Base-by-base conservation (phyloP, 148 eudicot species). In the Diospyros lotus region DNA sequence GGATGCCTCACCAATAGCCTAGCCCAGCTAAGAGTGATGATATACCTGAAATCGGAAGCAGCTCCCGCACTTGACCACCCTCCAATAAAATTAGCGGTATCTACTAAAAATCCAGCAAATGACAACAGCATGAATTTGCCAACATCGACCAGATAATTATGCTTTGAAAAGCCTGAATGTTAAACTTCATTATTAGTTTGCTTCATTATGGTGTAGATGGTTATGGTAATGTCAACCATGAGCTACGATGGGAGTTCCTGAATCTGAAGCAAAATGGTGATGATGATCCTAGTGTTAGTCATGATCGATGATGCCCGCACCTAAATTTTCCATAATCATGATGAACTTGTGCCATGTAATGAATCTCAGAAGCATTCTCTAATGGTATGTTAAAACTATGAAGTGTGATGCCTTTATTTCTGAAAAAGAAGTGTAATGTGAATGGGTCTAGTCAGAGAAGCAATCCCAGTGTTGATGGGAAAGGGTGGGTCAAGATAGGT, bases 91-190 rank as follows among this genome's bases (percentile, higher is more conserved):
- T 51, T 73, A 68, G 74, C 68, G 66, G 71, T 69, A 62, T 71
- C 75, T 40, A 64, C 70, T 59, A 72, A 54, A 76, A 15, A 77
- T 64, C 89, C 81, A 78, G 85, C 84, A 82, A 50, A 82, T 4
- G 68, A 79, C 76, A 77, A 76, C 75, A 80, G 74, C 70, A 76
- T 66, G 63, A 69, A 65, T 80, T 75, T 78, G 64, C 81, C 77
- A 43, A 78, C 46, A 76, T 42, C 74, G 79, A 59, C 60, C 70
- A 6, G 28, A 73, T 9, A 73, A 61, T 60, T 63, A 78, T 64
- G 76, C 68, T 69, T 72, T 67, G 56, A 77, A 73, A 67, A 77
- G 54, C 86, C 79, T 85, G 75, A 59, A 75, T 73, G 70, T 73
- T 72, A 46, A 63, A 28, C 69, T 56, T 60, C 52, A 82, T 56